phyloP scores from a whole-genome alignment of 2,329 filamentous ascomycete genomes.

The Cercospora sp. region DNA sequence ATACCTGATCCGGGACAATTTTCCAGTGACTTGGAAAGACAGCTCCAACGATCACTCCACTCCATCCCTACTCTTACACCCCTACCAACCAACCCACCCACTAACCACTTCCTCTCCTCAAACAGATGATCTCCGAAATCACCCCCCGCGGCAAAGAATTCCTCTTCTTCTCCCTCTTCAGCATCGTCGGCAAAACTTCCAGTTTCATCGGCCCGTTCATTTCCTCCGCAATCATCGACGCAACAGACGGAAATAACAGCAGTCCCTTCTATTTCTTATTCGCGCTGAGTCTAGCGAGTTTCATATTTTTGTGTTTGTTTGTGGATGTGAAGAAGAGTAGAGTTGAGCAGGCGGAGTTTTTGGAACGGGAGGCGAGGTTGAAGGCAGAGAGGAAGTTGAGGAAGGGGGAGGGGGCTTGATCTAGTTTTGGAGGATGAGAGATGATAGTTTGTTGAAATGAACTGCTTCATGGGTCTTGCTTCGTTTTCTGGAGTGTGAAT shows the following conservation, averaged over 20 bases:
- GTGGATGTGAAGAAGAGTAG: constrained; percentile 63
- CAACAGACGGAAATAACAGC: constrained; percentile 57
- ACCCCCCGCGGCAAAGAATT: constrained; percentile 69
- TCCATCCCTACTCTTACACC: neutral
- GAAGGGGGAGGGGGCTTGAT: neutral
- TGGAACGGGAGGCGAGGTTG: constrained; percentile 41
- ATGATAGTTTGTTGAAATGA: no score
- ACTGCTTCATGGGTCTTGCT: no score
- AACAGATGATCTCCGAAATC: constrained; percentile 65
- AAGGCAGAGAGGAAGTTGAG: constrained; percentile 29
- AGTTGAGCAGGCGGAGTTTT: constrained; percentile 58
- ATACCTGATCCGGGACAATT: neutral
- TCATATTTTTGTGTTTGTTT: constrained; percentile 54
- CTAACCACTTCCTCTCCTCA: no score
- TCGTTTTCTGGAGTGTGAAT: no score
- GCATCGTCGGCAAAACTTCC: constrained; percentile 67
- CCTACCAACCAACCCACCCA: neutral
- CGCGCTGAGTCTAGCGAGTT: constrained; percentile 58
- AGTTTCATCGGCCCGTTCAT: constrained; percentile 69
- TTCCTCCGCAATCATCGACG: constrained; percentile 68
- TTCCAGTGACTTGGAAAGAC: neutral
- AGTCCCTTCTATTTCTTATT: constrained; percentile 68
- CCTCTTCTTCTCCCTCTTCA: constrained; percentile 69
- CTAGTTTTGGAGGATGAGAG: no score
- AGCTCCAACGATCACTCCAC: neutral